phyloP scores from a whole-genome alignment of 2,329 filamentous ascomycete species.

The Zymoseptoria passerinii region DNA sequence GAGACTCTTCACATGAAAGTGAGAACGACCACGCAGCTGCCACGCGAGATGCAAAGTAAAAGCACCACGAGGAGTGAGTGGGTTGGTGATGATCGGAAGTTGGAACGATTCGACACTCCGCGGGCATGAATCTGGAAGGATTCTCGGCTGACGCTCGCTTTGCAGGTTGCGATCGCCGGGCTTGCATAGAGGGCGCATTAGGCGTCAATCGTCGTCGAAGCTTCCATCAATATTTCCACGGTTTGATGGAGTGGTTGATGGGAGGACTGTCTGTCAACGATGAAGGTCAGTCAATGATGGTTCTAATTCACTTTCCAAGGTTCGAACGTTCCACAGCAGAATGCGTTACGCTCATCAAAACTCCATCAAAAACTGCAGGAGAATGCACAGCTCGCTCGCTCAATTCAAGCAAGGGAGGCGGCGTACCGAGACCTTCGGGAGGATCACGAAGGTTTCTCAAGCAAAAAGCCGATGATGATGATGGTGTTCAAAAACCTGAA shows the following conservation, averaged over 20 bases:
- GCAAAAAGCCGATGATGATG: neutral
- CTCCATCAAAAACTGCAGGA: neutral
- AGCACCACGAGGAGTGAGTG: neutral
- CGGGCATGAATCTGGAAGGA: neutral
- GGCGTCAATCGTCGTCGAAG: neutral
- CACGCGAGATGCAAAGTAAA: neutral
- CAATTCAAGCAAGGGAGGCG: too few relatives aligned
- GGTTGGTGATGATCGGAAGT: neutral
- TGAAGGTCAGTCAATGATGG: neutral
- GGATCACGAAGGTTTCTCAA: neutral
- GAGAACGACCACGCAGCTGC: neutral
- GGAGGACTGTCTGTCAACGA: too few relatives aligned
- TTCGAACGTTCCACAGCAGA: neutral
- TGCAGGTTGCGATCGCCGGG: neutral
- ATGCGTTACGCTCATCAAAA: neutral
- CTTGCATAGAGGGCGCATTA: neutral
- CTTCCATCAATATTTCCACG: neutral
- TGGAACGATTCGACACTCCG: neutral
- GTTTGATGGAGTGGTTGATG: neutral
- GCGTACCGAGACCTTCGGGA: neutral
- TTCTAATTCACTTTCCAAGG: too few relatives aligned
- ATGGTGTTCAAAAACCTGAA: too few relatives aligned
- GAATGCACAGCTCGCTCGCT: too few relatives aligned
- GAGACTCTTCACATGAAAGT: neutral
- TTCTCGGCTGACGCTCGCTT: neutral